A percentile compares a stretch with the other conserved stretches of the same genome.
phyloP scores from a whole-genome alignment of 768 basidiomycete species.

The Lactarius akahatsu region DNA sequence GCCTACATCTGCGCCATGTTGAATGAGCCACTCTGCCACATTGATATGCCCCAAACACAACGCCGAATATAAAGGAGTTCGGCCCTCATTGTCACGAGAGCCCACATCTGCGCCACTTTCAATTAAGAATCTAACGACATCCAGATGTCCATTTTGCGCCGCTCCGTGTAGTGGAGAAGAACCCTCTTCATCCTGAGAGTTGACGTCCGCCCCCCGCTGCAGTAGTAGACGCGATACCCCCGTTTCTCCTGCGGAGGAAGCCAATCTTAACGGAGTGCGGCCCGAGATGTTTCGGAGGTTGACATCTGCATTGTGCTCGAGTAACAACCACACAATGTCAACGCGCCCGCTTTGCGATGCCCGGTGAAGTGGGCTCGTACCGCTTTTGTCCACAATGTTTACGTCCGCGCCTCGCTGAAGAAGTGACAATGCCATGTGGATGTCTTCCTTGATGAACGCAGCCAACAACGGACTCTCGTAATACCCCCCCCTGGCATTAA shows the following conservation, averaged over 20 bases:
- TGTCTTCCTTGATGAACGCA: background rate
- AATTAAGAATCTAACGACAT: background rate
- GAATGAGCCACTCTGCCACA: too few species aligned
- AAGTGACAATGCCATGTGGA: background rate
- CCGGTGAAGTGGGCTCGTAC: background rate
- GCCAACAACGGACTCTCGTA: background rate
- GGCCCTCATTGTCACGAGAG: too few species aligned
- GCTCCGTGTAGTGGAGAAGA: background rate
- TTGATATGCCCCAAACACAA: too few species aligned
- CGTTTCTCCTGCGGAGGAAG: background rate
- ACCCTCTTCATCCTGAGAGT: background rate
- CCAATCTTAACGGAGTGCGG: background rate
- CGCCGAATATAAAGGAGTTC: too few species aligned
- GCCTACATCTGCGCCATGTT: too few species aligned
- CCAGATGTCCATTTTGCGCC: background rate
- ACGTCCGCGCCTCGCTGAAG: conserved; percentile 6
- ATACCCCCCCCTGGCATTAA: background rate
- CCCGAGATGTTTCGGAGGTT: background rate
- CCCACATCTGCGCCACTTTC: background rate
- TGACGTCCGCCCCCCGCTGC: background rate
- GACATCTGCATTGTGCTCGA: conserved; percentile 6
- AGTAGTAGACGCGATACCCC: background rate
- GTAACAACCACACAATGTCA: background rate
- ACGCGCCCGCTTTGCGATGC: background rate
- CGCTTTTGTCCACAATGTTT: background rate